These are phyloP conservation scores for Yamadazyma oceani DNA, from an alignment of 1,139 yeast species.

Conservation along the genomic window DNA sequence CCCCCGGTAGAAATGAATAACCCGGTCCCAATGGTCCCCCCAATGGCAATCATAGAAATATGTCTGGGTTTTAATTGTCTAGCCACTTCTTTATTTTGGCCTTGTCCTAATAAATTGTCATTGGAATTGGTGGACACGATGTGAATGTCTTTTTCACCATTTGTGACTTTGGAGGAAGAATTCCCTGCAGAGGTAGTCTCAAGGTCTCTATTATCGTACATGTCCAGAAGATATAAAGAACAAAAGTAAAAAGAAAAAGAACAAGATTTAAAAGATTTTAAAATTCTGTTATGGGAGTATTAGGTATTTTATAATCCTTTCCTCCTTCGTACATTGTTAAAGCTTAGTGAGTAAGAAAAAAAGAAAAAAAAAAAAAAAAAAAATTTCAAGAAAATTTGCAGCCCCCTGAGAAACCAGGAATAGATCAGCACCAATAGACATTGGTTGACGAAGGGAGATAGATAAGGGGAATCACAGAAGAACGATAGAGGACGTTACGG, in stretches of 20 bases:
- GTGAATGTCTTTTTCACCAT: slow-evolving; percentile 14
- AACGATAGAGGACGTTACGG: no score
- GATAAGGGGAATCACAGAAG: no score
- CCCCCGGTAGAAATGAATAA: slow-evolving; percentile 59
- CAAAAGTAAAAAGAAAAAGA: not conserved
- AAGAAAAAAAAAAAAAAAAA: no score
- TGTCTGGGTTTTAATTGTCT: slow-evolving; percentile 57
- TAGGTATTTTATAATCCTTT: no score
- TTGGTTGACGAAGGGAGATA: no score
- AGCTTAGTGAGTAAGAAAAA: no score
- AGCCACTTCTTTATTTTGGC: slow-evolving; percentile 22
- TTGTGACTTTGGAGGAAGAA: slow-evolving; percentile 3
- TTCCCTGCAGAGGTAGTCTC: not conserved
- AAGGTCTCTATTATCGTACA: slow-evolving; percentile 1
- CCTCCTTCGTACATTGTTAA: no score
- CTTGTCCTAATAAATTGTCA: slow-evolving; percentile 12
- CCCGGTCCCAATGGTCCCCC: slow-evolving; percentile 68
- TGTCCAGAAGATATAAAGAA: not conserved
- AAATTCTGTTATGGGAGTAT: no score
- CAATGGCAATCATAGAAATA: slow-evolving; percentile 70
- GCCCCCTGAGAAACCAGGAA: no score
- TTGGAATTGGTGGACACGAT: slow-evolving; percentile 13
- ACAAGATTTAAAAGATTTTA: no score
- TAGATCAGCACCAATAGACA: no score
- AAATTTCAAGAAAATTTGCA: no score